Base-by-base conservation (phyloP, 202 grass and related monocot genomes). In the Zizania palustris region DNA sequence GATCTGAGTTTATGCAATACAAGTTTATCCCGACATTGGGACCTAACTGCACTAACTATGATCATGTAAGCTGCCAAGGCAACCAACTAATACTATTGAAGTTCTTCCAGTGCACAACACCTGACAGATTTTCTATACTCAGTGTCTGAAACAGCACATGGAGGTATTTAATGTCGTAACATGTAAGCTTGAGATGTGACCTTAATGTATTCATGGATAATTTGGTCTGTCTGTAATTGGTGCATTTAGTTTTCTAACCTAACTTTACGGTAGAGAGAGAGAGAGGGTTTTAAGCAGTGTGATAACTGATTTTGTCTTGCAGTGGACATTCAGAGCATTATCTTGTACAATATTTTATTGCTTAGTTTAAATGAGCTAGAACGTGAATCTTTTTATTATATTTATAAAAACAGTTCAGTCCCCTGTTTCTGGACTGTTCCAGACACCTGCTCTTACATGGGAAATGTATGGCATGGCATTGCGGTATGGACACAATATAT, bases 171-270 rank as follows among this genome's bases (percentile, higher is more conserved):
- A 81, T 84, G 71, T 60, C 18, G 65, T 60, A 88, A 76, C 33
- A 84, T 84, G 77, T 75, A 79, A 69, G 62, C 66, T 84, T 51
- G 81, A 54, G 71, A 75, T 35, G 59, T 71, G 81, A 75, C 81
- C 60, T 67, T 61, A 84, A 66, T 53, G 19, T 72, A 53, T 66
- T 88, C 42, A 66, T 72, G 82, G 71, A 55, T 84, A 67, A 54
- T 67, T 50, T 72, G n/a, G 56, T 71, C 71, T 72, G 64, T 78
- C 37, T 73, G 51, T 7, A 57, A 36, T 53, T 34, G 48, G 13
- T 35, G 72, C 72, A 67, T 80, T 85, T 76, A 88, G 59, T 72
- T 80, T 88, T 64, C 5, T 55, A 72, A 80, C 81, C 66, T 67
- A 88, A 75, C 65, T 72, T 72, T 51, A 35, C 20, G 58, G 61